These are phyloP conservation scores for Paecilomyces sp. DNA, from an alignment of 2,329 filamentous ascomycete genomes.

Conservation along the genomic window DNA sequence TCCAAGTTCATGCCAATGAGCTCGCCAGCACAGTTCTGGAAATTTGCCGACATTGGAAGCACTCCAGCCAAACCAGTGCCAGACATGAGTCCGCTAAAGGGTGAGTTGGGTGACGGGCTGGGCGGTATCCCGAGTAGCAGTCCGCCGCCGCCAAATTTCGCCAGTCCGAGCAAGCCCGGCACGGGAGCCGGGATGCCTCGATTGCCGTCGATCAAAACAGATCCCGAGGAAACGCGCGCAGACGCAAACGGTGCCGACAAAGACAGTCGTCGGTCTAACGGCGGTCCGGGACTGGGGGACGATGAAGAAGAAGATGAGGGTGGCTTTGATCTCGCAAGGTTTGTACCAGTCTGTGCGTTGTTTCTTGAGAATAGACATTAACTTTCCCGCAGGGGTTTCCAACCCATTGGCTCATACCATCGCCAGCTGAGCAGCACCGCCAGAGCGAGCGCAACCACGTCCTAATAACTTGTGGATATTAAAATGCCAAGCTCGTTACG, in stretches of 20 bases:
- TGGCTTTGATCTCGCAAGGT: slow-evolving; percentile 43
- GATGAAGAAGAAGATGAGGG: slow-evolving; percentile 33
- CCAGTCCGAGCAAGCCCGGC: slow-evolving; percentile 38
- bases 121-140: slow-evolving; percentile 40
- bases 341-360: slow-evolving; percentile 8
- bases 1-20: slow-evolving; percentile 47
- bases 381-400: slow-evolving; percentile 33
- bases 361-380: neutral
- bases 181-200: slow-evolving; percentile 20
- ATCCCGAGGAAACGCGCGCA: slow-evolving; percentile 9
- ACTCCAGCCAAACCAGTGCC: slow-evolving; percentile 36
- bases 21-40: slow-evolving; percentile 46
- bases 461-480: neutral
- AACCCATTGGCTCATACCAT: slow-evolving; percentile 42
- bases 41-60: slow-evolving; percentile 40
- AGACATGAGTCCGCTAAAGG: slow-evolving; percentile 42
- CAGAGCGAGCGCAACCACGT: slow-evolving; percentile 23
- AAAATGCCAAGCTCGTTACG: neutral
- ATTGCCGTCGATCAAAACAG: slow-evolving; percentile 25
- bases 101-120: slow-evolving; percentile 28
- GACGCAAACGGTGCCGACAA: slow-evolving; percentile 11
- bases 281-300: slow-evolving; percentile 16
- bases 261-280: slow-evolving; percentile 4
- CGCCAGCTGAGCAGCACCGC: slow-evolving; percentile 34
- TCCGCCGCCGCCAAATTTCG: slow-evolving; percentile 39